Evolutionary conservation across 805 yeast genomes (phyloP), one percentile per base, ranked within the genome.

Genomic region (Metschnikowia drakensbergensis): DNA sequence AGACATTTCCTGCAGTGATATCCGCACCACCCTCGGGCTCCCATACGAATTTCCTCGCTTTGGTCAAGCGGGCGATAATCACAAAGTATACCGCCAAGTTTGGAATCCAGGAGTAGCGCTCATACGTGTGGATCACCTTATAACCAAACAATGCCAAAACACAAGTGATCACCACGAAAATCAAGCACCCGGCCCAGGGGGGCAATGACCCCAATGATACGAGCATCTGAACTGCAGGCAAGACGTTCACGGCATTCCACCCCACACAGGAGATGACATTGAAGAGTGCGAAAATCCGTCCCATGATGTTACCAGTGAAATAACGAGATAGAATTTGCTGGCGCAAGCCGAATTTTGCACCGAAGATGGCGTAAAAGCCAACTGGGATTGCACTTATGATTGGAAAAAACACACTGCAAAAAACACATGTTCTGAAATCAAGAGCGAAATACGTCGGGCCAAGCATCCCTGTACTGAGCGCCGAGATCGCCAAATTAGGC

Each of bases 141-240:
- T 65, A 66, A 17, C 72, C 72, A 48, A 67, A 66, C 10, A 66
- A 48, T 2, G 70, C 63, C 45, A 66, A 46, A 17, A 55, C n/a
- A 41, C 63, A 55, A 3, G 70, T 66, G 32, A 59, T 49, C 8
- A 66, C 50, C 10, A 66, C 68, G 13, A 67, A 57, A n/a, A 67
- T 63, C 50, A 67, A 52, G 54, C 69, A 66, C 5, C 69, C 69
- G 8, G 63, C 69, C 68, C 68, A 65, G 6, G 69, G 63, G 5
- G 71, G 71, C 31, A 66, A 53, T 4, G 59, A 58, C 3, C 67
- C 66, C 31, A 66, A 56, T 4, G 65, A 54, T 8, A 53, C 53
- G 11, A 67, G 52, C 47, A 67, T 57, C 43, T 65, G 68, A 29
- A 61, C 71, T 34, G 66, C 60, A 23, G 64, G 64, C 36, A 67